Evolutionary conservation across 345 rosid genomes (phyloP).

Genomic region (Pugionium dolabratum): DNA sequence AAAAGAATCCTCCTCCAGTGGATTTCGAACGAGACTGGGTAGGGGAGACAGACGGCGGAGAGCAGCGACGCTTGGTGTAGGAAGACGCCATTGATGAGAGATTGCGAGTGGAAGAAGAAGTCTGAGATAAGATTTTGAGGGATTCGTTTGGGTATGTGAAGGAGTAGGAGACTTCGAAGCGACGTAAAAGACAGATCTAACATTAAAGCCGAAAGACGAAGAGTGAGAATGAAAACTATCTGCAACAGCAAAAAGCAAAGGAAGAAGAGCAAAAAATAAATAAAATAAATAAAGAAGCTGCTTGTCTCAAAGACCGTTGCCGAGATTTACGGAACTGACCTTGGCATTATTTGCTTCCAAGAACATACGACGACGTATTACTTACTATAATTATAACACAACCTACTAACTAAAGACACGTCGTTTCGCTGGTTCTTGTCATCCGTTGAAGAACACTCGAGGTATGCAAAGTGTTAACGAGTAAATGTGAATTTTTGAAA

Average conservation of each 20-base stretch:
- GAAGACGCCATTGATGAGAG: constrained; percentile 54
- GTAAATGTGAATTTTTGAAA: no score
- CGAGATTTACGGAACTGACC: constrained; percentile 47
- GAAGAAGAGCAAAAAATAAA: not conserved
- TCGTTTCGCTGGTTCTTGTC: no score
- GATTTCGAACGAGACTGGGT: constrained; percentile 21
- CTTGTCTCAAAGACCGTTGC: constrained; percentile 41
- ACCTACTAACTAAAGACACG: no score
- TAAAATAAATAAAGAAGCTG: constrained; percentile 36
- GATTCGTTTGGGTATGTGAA: constrained; percentile 40
- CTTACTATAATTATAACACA: no score
- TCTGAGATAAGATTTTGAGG: constrained; percentile 25
- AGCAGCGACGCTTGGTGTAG: constrained; percentile 34
- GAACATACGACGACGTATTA: not conserved
- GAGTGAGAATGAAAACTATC: constrained; percentile 37
- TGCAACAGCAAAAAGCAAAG: constrained; percentile 24
- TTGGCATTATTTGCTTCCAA: constrained; percentile 7
- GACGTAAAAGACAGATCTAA: constrained; percentile 52
- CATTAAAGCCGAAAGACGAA: constrained; percentile 26
- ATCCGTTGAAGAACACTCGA: no score
- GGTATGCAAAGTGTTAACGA: no score
- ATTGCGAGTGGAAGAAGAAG: constrained; percentile 9
- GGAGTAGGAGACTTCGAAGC: constrained; percentile 67
- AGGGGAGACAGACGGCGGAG: constrained; percentile 25
- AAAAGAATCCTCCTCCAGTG: constrained; percentile 41